Conservation (phyloP, 257 asterid genomes). For the Przewalskia tangutica region DNA sequence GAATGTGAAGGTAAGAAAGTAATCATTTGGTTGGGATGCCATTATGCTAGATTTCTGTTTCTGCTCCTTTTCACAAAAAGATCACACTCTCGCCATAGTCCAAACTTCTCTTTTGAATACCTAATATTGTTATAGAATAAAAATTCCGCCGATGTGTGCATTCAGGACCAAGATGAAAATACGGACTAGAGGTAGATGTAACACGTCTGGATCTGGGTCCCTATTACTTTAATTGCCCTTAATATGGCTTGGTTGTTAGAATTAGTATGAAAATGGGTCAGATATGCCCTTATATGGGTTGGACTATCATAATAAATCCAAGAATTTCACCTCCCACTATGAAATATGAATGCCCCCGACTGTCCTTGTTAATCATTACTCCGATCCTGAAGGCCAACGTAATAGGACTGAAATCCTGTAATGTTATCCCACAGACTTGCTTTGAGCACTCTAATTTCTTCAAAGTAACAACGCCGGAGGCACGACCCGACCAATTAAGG, state of each 20-base stretch:
- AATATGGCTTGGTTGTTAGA: neutral
- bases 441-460: too few species aligned
- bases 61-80: neutral
- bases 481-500: too few species aligned
- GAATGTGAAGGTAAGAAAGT: constrained; percentile 37
- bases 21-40: neutral
- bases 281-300: neutral
- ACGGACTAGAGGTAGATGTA: neutral
- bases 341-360: too few species aligned
- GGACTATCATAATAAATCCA: neutral
- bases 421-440: too few species aligned
- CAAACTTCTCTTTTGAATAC: neutral
- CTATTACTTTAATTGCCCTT: neutral
- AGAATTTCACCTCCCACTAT: too few species aligned
- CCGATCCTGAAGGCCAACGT: too few species aligned
- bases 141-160: neutral
- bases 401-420: too few species aligned
- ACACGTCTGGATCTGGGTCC: neutral
- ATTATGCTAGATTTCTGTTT: neutral
- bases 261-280: neutral
- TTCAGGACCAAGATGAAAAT: neutral
- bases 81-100: neutral
- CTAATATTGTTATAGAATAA: neutral
- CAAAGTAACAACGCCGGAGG: too few species aligned
- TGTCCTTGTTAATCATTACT: too few species aligned